These are phyloP conservation scores for Boechera retrofracta DNA, from an alignment of 345 rosid genomes.

Conservation along the genomic window DNA sequence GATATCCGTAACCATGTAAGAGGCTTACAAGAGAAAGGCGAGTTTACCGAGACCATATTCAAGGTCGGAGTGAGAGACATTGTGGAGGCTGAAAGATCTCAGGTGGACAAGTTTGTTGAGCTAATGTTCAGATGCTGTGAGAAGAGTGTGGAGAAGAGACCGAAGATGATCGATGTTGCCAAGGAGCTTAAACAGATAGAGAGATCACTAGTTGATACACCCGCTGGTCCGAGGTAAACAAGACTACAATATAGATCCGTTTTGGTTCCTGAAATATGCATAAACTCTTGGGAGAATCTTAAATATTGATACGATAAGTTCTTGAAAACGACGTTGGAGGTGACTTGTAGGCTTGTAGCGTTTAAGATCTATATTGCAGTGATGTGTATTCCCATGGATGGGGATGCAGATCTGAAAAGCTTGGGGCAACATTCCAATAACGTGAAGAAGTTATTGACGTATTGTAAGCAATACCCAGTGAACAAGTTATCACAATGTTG, in stretches of 20 bases:
- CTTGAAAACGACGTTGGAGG: not conserved
- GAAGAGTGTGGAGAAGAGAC: not conserved
- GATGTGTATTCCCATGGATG: too few relatives aligned
- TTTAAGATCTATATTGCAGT: not conserved
- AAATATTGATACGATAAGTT: not conserved
- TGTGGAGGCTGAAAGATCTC: not conserved
- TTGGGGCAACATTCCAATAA: not conserved
- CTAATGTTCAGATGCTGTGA: constrained; percentile 19
- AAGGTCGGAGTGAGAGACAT: not conserved
- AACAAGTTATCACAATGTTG: not conserved
- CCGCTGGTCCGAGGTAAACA: not conserved
- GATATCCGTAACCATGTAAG: constrained; percentile 7
- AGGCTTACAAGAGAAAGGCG: not conserved
- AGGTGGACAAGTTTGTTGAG: constrained; percentile 3
- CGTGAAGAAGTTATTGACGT: constrained; percentile 5
- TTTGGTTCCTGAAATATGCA: not conserved
- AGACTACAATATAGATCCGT: not conserved
- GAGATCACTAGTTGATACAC: not conserved
- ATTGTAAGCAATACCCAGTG: not conserved
- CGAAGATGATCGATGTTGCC: constrained; percentile 23
- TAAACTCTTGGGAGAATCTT: not conserved
- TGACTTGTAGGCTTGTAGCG: not conserved
- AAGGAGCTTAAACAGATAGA: constrained; percentile 26
- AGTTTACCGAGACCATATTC: not conserved
- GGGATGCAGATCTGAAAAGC: not conserved